phyloP scores from a whole-genome alignment of 805 yeast species.

The Pichia membranifaciens region DNA sequence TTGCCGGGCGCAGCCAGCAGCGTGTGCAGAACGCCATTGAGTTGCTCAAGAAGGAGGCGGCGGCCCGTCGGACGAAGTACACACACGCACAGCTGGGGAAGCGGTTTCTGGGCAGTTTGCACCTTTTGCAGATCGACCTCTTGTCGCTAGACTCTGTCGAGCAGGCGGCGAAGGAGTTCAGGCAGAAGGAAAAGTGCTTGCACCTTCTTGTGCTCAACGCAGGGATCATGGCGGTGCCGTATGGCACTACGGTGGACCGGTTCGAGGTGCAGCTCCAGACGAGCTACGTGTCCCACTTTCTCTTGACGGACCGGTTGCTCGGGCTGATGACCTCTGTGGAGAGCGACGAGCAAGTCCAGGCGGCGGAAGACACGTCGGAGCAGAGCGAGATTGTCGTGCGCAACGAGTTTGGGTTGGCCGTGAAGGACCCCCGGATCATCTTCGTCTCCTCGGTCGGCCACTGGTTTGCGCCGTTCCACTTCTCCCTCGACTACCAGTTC shows the following conservation, averaged over 20 bases:
- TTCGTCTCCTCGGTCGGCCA: slow-evolving; percentile 66
- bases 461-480: slow-evolving; percentile 42
- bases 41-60: slow-evolving; percentile 52
- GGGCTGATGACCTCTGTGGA: slow-evolving; percentile 41
- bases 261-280: slow-evolving; percentile 80
- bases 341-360: slow-evolving; percentile 1
- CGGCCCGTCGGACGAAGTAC: slow-evolving; percentile 22
- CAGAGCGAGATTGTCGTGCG: background rate
- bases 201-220: slow-evolving; percentile 72
- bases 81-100: slow-evolving; percentile 15
- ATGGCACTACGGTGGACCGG: slow-evolving; percentile 48
- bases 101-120: slow-evolving; percentile 44
- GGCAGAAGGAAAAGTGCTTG: slow-evolving; percentile 41
- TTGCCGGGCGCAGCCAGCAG: slow-evolving; percentile 61
- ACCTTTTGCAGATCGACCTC: slow-evolving; percentile 51
- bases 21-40: slow-evolving; percentile 53
- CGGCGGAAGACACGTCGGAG: background rate
- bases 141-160: slow-evolving; percentile 41
- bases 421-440: slow-evolving; percentile 46
- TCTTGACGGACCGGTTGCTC: slow-evolving; percentile 56
- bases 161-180: slow-evolving; percentile 43
- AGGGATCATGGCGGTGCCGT: slow-evolving; percentile 76
- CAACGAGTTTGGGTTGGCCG: slow-evolving; percentile 10
- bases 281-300: slow-evolving; percentile 69
- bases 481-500: slow-evolving; percentile 43